Base-by-base conservation (phyloP, 306 rosid species). In the Malus asiatica region DNA sequence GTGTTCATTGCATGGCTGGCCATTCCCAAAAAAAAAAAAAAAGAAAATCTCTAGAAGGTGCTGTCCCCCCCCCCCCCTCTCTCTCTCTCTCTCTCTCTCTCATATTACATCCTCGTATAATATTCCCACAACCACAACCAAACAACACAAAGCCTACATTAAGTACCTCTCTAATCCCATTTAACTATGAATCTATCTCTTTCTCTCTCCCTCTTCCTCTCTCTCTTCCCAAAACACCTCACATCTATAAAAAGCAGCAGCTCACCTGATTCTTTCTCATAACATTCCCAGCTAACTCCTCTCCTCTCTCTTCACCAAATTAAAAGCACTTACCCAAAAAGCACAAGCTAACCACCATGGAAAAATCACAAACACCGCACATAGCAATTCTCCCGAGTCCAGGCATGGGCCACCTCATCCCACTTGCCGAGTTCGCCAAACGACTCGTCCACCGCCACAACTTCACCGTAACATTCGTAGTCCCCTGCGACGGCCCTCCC, bases 371-470 rank as follows among this genome's bases (percentile, higher is more conserved):
- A 10, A 32, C 78, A 3, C 62, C 91, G 1, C 78, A 79, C 67
- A 75, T 93, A 33, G 92, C 83, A 1, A 80, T 90, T 65, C 20
- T 88, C 2, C 93, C 97, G 1, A 81, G 80, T 25, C 97, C 97
- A 2, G 94, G 96, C 11, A 93, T 93, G 90, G 97, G 97, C 51
- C 97, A 93, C 76, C 87, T 93, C 30, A 93, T 93, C 53, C 97
- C 97, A 6, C 90, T 93, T 77, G 73, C 78, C 6, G 93, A 87
- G 70, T 80, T 90, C 48, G 91, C 96, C 16, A 92, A 90, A 48
- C 80, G 80, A n/a, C 86, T 93, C 8, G 73, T 84, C 77, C 60
- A 13, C 15, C 69, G 45, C 76, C 84, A 84, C 68, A 57, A 58
- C 64, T 76, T 82, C 83, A 29, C 81, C 33, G 71, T 85, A 70